Evolutionary conservation across 2,329 filamentous ascomycete species (phyloP), one percentile per base, ranked within the genome.

Genomic region (Talaromyces sp.): DNA sequence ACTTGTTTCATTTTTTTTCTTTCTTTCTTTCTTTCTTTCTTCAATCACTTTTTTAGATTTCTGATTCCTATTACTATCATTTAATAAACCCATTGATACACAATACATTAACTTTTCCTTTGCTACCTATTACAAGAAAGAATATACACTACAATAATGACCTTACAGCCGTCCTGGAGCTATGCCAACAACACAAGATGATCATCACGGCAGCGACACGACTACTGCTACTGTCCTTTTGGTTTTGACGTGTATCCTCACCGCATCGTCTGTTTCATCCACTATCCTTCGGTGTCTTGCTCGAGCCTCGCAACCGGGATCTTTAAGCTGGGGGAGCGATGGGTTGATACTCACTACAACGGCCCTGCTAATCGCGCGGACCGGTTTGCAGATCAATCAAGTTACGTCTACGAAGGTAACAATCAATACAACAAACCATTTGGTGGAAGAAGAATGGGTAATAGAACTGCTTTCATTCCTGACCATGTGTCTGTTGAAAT

Each of bases 221-320:
- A 35, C 45, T 2, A 35, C 19, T 33, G 25, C 45, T 48, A 48
- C 45, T 28, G n/a, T 48, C 28, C 28, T 56, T 31, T 28, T 56
- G 15, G 25, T 56, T 25, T 39, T 56, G 10, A 56, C 53, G 13
- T 45, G 53, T 15, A 36, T 56, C 10, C 31, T 56, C 31, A 56
- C 53, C 8, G 19, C 41, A 37, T 25, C 36, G 1, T 45, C 40
- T 9, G 10, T 46, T 28, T n/a, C 45, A 1, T 45, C 40, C 6
- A 56, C 53, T 25, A 31, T 39, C 13, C 40, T 56, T 3, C 53
- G 53, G 11, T 56, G 40, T 37, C 15, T 45, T 31, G 53, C 21
- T 5, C 40, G 53, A 25, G 40, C 40, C 21, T 48, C 28, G 28
- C 45, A 48, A 13, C 45, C n/a, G n/a, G n/a, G 45, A 33, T 7